These are phyloP conservation scores for Thinopyrum obtusiflorum DNA, from an alignment of 202 grass and related monocot genomes.

Conservation along the genomic window DNA sequence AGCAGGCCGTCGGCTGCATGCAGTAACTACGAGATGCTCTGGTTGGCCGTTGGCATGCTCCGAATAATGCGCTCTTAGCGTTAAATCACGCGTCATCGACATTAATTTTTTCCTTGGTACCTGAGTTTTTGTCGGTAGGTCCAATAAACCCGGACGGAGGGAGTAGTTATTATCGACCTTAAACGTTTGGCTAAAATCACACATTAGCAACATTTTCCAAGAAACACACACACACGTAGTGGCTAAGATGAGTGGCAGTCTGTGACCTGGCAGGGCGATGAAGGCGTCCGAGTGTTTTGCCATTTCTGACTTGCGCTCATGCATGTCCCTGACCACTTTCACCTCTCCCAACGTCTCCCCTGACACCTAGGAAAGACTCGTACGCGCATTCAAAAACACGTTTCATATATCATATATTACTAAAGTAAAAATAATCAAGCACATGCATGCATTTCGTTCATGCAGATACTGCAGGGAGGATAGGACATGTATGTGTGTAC, in stretches of 20 bases:
- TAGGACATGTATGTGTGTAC: not conserved
- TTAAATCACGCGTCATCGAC: too few species aligned
- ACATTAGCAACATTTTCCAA: not conserved
- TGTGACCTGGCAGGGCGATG: conserved; percentile 80
- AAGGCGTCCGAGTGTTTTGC: conserved; percentile 86
- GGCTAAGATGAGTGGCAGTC: not conserved
- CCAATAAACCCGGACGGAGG: too few species aligned
- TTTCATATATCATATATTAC: not conserved
- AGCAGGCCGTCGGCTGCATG: too few species aligned
- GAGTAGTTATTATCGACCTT: not conserved
- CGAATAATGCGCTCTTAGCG: too few species aligned
- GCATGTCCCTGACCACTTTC: conserved; percentile 89
- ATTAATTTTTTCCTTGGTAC: too few species aligned
- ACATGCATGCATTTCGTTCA: not conserved
- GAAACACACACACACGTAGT: not conserved
- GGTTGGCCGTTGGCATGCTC: too few species aligned
- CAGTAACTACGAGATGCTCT: too few species aligned
- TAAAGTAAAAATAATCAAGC: too few species aligned
- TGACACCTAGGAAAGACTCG: conserved; percentile 48
- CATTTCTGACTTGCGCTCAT: conserved; percentile 97
- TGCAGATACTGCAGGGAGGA: not conserved
- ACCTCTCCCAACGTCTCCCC: conserved; percentile 83
- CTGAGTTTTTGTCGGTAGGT: too few species aligned
- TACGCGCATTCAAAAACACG: not conserved
- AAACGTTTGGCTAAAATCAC: not conserved